These are phyloP conservation scores for Dendrobium huoshanense DNA, from an alignment of 106 monocot genomes.

Conservation along the genomic window DNA sequence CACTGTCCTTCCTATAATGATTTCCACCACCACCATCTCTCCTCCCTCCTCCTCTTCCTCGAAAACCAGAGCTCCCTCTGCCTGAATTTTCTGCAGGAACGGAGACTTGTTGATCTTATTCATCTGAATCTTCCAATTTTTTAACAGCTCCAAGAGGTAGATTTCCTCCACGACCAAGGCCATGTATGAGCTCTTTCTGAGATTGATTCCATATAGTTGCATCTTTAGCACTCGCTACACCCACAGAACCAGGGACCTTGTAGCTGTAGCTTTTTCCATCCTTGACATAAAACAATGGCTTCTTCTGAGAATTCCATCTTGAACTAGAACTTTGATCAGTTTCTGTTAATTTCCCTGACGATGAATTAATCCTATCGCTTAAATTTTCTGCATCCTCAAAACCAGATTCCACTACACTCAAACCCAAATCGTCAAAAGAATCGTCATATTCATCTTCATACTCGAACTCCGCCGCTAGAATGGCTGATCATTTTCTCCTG, in stretches of 20 bases:
- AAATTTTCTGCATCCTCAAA: conserved; percentile 54
- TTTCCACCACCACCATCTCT: conserved; percentile 38
- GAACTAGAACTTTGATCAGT: conserved; percentile 22
- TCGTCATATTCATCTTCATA: conserved; percentile 98
- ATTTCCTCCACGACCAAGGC: conserved; percentile 90
- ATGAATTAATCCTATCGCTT: conserved; percentile 14
- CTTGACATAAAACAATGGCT: conserved; percentile 86
- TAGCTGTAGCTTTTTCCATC: conserved; percentile 99
- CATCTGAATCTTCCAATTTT: conserved; percentile 21
- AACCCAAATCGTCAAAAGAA: conserved; percentile 89
- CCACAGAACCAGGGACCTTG: conserved; percentile 78
- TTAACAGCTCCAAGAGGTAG: conserved; percentile 45
- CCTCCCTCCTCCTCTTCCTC: conserved; percentile 52
- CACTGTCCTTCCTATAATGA: conserved; percentile 69
- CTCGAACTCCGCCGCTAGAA: conserved; percentile 56
- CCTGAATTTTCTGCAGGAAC: conserved; percentile 21
- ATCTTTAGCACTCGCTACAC: conserved; percentile 54
- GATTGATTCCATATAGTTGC: conserved; percentile 52
- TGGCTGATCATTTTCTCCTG: conserved; percentile 21
- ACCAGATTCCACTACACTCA: conserved; percentile 59
- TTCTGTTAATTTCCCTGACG: conserved; percentile 12
- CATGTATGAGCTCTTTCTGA: conserved; percentile 79
- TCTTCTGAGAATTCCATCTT: conserved; percentile 63
- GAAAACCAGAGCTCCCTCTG: conserved; percentile 24
- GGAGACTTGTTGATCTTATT: conserved; percentile 11